Evolutionary conservation across 306 rosid species (phyloP).

Genomic region (Dalbergia cultrata): DNA sequence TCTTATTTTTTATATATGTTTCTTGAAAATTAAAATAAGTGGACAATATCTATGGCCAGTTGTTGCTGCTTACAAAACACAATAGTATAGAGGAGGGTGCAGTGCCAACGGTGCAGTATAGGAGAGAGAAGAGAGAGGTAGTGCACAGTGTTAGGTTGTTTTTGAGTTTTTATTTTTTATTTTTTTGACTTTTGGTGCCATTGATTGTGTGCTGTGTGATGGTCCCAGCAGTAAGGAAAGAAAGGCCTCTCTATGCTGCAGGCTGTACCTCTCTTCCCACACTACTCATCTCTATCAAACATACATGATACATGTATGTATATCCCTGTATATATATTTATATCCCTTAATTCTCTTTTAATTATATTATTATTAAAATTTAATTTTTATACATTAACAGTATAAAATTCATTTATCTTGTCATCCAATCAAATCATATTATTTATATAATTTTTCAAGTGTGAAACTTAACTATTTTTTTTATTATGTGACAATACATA

Average conservation of each 20-base stretch:
- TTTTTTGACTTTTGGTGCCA: slow-evolving; percentile 68
- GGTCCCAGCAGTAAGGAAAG: slow-evolving; percentile 62
- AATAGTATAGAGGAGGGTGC: slow-evolving; percentile 32
- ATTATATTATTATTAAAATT: too few species aligned
- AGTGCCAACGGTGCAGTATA: slow-evolving; percentile 47
- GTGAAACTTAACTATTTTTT: too few species aligned
- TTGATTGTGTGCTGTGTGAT: slow-evolving; percentile 53
- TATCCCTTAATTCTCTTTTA: background rate
- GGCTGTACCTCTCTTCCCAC: slow-evolving; percentile 40
- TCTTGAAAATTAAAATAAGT: background rate
- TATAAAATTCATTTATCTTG: too few species aligned
- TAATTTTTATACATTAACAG: too few species aligned
- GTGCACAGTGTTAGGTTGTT: slow-evolving; percentile 65
- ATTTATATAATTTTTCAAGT: too few species aligned
- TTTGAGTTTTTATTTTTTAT: slow-evolving; percentile 28
- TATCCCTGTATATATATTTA: too few species aligned
- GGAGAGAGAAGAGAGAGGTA: slow-evolving; percentile 44
- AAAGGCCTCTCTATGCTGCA: slow-evolving; percentile 28
- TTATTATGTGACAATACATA: too few species aligned
- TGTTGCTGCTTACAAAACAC: slow-evolving; percentile 34
- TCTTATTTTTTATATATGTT: too few species aligned
- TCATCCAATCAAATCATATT: too few species aligned
- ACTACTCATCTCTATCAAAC: background rate
- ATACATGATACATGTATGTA: background rate
- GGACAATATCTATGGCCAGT: slow-evolving; percentile 38